Base-by-base conservation (phyloP, 2,329 filamentous ascomycete genomes). In the Alternaria triticimaculans region DNA sequence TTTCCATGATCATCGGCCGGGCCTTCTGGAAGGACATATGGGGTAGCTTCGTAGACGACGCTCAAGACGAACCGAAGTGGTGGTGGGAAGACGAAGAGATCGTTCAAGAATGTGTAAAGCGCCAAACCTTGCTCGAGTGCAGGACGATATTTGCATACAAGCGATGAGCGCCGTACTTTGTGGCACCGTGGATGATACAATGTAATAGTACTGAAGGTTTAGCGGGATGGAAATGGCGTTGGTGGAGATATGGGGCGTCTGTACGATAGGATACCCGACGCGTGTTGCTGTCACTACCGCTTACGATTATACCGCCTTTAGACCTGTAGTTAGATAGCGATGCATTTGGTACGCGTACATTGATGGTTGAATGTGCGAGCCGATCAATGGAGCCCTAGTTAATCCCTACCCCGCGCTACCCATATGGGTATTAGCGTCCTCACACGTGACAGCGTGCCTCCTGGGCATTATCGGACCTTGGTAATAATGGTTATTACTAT, bases 11-110 rank as follows among this genome's bases (percentile, higher is more conserved):
- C 21, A 75, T 81, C n/a, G 76, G 75, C 11, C 70, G 76, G 41
- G 72, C 72, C 11, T 63, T 81, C 5, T 81, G 80, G 80, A 77
- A 74, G 58, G 78, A 80, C 23, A 71, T 75, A 1, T 81, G 80
- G 80, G 80, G 79, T 21, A 41, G 58, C 3, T 80, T 77, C 53
- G 77, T 81, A 10, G 71, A 77, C 20, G 73, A 77, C 26, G 58
- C 68, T 23, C 69, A 72, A 9, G 72, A 62, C 11, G 73, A 78
- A 58, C 64, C 69, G 4, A 68, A 67, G 18, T 81, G 78, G 77
- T 81, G 78, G 78, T 81, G 80, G 80, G 78, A 80, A 54, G 75
- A 80, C 48, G 71, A 75, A 14, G 75, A 77, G 18, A 76, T 81
- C 12, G 65, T 79, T 53, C 66, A 73, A 18, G 80, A 81, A 64